phyloP scores from a whole-genome alignment of 805 yeast genomes.

The Kluyveromyces starmeri region DNA sequence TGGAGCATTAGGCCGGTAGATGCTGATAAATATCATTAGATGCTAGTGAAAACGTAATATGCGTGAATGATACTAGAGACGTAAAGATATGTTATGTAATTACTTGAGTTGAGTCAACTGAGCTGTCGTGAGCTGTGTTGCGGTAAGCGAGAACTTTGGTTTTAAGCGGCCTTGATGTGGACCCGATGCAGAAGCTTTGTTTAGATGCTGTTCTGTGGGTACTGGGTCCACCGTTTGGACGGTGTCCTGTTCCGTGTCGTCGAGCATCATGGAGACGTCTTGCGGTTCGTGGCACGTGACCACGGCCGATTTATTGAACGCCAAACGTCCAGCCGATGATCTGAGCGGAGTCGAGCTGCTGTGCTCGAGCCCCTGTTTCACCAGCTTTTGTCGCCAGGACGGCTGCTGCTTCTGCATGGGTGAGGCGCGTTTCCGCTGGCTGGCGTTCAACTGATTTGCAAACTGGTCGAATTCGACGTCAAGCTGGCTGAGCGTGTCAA shows the following conservation, averaged over 20 bases:
- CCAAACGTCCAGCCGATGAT: not conserved
- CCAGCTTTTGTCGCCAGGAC: constrained; percentile 9
- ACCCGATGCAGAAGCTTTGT: constrained; percentile 16
- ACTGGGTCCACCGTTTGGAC: no score
- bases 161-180: constrained; percentile 11
- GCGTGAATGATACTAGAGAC: no score
- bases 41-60: no score
- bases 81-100: no score
- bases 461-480: constrained; percentile 32
- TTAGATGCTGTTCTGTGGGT: constrained; percentile 9
- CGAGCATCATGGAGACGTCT: constrained; percentile 18
- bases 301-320: constrained; percentile 4
- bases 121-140: constrained; percentile 7
- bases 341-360: not conserved
- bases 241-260: no score
- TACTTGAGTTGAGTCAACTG: constrained; percentile 7
- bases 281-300: constrained; percentile 15
- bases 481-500: constrained; percentile 26
- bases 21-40: no score
- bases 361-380: constrained; percentile 15
- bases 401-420: constrained; percentile 16
- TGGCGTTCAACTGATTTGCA: constrained; percentile 8
- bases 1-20: no score
- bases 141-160: constrained; percentile 10
- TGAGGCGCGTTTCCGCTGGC: constrained; percentile 11